Evolutionary conservation across 768 basidiomycete genomes (phyloP), one percentile per base, ranked within the genome.

Genomic region (Fibroporia radiculosa): DNA sequence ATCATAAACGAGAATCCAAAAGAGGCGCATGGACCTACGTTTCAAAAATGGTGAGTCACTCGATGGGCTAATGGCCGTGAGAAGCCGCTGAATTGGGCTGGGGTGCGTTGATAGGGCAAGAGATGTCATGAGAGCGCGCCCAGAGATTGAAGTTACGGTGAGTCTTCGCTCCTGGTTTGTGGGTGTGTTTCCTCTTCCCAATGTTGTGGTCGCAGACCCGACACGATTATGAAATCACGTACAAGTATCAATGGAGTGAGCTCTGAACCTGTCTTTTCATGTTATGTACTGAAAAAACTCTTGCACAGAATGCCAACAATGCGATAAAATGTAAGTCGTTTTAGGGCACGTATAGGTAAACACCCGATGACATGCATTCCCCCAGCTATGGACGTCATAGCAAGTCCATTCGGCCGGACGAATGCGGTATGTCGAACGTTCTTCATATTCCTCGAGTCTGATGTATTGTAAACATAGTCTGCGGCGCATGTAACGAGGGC

Each of bases 191-290:
- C n/a, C 44, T 14, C 18, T 14, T 36, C 13, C 29, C 31, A 32
- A 7, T 28, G 3, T 14, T 42, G 28, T 11, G 18, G 41, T 14
- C 23, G 29, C 50, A 86, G 86, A 81, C 78, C 10, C 74, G 66
- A 49, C 86, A 90, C 48, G 68, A 77, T 58, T 90, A 90, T 54
- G 82, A 85, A 47, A 88, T 89, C 49, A 70, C 69, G 18, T 80
- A 84, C 64, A 76, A 77, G 18, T 89, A 69, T 52, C 67, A 80
- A 56, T 90, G 86, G 86, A 68, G 85, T 86, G 51, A 62, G 81
- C 66, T 14, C 13, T 12, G 28, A 3, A 43, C 12, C 23, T n/a
- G n/a, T 31, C 10, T 5, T 6, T 38, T 6, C 19, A 22, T 14
- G 16, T 40, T 14, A 20, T 19, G 16, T n/a, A 25, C 20, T 26